phyloP scores from a whole-genome alignment of 2,329 filamentous ascomycete genomes.

The Beauveria sp. region DNA sequence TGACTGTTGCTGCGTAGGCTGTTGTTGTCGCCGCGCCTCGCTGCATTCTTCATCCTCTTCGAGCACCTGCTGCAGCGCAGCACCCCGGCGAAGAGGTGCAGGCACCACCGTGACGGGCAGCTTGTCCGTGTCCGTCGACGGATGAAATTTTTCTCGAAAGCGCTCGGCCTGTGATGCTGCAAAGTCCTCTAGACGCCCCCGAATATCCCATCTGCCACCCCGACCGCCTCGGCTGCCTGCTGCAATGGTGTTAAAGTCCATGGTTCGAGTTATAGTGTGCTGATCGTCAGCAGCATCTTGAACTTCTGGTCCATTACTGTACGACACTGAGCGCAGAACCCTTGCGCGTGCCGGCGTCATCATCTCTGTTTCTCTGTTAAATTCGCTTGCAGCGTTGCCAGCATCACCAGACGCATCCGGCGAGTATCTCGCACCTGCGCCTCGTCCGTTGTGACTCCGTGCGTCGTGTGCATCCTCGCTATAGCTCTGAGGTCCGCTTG shows the following conservation, averaged over 20 bases:
- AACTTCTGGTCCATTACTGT: slow-evolving; percentile 1
- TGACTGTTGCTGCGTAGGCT: neutral
- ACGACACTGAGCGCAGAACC: slow-evolving; percentile 7
- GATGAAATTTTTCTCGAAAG: slow-evolving; percentile 47
- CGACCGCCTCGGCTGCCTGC: neutral
- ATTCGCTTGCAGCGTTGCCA: neutral
- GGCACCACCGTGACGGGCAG: slow-evolving; percentile 55
- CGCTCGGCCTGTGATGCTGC: slow-evolving; percentile 53
- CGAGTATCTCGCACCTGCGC: neutral
- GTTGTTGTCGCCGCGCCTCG: neutral
- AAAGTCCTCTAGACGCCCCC: slow-evolving; percentile 51
- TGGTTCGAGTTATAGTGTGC: neutral
- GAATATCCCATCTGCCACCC: slow-evolving; percentile 44
- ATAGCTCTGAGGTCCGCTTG: slow-evolving; percentile 7
- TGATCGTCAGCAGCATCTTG: neutral
- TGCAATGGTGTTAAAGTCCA: neutral
- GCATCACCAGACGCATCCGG: neutral
- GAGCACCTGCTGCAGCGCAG: slow-evolving; percentile 47
- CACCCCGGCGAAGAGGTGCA: slow-evolving; percentile 50
- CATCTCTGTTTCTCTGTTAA: neutral
- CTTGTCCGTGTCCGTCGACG: slow-evolving; percentile 45
- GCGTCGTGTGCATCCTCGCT: slow-evolving; percentile 1
- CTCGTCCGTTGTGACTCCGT: neutral
- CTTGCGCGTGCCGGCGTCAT: neutral
- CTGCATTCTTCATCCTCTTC: slow-evolving; percentile 40